Base-by-base conservation (phyloP, 1,284 basidiomycete genomes). In the Malassezia yamatoensis region DNA sequence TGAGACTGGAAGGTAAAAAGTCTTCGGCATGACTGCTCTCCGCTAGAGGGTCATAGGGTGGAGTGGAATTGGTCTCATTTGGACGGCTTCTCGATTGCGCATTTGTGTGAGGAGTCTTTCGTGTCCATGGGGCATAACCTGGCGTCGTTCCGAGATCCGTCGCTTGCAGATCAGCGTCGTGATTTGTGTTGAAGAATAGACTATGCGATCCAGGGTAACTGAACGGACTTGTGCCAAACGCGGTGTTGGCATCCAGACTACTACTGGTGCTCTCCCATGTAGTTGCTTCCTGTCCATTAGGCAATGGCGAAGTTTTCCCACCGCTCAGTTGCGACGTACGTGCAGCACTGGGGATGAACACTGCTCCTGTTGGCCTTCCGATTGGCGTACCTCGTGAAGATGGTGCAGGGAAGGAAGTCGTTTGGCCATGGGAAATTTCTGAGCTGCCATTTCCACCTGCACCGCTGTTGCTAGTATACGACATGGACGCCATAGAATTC, bases 21-120 rank as follows among this genome's bases (percentile, higher is more conserved):
- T 69, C 71, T 43, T 94, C 89, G 50, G 65, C 70, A 33, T 56
- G 53, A 2, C 50, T 60, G 29, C 59, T 54, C 29, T 60, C 61
- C 34, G 57, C 54, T 24, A 63, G 54, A 18, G 61, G 64, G 10
- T 66, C 66, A 13, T 20, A 37, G 3, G 24, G 24, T 29, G 24
- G 24, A 4, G 24, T 29, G 24, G 24, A 29, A 29, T 4, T 29
- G 24, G 24, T 29, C 24, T 29, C 24, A 7, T 29, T 29, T 29
- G 24, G 24, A 29, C 7, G 3, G 24, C 24, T 7, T 7, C 24
- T 29, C 18, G 33, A 13, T 37, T 39, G 18, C 10, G 40, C 46
- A n/a, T 35, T 24, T 15, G 38, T 40, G 20, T 18, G 20, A 4
- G 43, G n/a, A 18, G 41, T 12, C 41, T 15, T 32, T 5, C 41